Evolutionary conservation across 306 rosid genomes (phyloP), one percentile per base, ranked within the genome.

Genomic region (Trifolium dubium): DNA sequence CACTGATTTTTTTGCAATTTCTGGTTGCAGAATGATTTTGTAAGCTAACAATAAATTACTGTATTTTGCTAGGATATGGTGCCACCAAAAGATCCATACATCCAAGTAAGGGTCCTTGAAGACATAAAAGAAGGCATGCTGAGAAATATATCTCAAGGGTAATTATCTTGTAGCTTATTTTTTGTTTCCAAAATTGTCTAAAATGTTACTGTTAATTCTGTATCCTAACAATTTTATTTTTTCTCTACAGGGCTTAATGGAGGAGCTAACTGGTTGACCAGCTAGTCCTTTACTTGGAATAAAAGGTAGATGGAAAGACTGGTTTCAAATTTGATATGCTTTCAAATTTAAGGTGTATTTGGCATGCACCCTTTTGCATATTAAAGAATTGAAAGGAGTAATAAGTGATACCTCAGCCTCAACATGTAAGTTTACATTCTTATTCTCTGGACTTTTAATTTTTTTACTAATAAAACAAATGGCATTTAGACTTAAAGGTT

Each of bases 61-160:
- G 2, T 78, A 49, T 76, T 75, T 84, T 84, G 76, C 67, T 81
- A 93, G 98, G 98, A 93, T 79, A 88, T 91, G 96, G 94, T 93
- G 63, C 98, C 98, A 9, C 98, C 97, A 28, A 93, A 93, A 78
- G 98, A 93, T 80, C 97, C 98, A 44, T 93, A 85, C 73, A 89
- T 93, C 80, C 82, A 91, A 83, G 97, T 93, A 77, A 85, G 98
- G 76, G 97, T 93, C 30, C 90, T 93, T 15, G 91, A 93, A 28
- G 97, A 93, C 79, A 83, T 93, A 44, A 97, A 94, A 10, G 91
- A 86, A 71, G 96, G 84, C 31, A 86, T 77, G 97, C 94, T 0
- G 97, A 91, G 78, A 93, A 84, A 84, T 87, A 78, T 56, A 88
- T 94, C 82, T 79, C 97, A 15, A 71, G 77, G 89, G 96, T 94